Evolutionary conservation across 2,329 filamentous ascomycete species (phyloP).

Genomic region (Xylariaceae sp.): DNA sequence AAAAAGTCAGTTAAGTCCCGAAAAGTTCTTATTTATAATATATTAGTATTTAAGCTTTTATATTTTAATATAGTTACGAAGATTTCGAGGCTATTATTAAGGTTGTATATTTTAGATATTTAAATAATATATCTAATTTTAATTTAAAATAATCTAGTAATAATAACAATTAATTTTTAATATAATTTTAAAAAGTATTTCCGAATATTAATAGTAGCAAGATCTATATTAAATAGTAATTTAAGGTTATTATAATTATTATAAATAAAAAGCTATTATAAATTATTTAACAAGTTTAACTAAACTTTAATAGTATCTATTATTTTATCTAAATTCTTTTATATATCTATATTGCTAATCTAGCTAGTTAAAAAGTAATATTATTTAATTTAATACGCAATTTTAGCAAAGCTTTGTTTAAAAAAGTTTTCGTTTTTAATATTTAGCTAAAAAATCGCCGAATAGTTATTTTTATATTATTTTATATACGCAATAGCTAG

Average conservation of each 20-base stretch:
- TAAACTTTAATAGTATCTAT: conserved; percentile 36
- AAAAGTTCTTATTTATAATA: too few relatives aligned
- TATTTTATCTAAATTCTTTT: too few relatives aligned
- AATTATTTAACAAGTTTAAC: conserved; percentile 34
- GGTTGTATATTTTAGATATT: conserved; percentile 29
- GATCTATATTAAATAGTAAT: conserved; percentile 20
- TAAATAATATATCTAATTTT: conserved; percentile 30
- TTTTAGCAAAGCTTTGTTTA: neutral
- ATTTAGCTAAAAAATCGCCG: too few relatives aligned
- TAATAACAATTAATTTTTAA: conserved; percentile 40
- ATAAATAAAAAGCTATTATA: too few relatives aligned
- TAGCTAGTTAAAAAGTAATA: neutral
- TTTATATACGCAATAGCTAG: too few relatives aligned
- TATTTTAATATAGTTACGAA: conserved; percentile 25
- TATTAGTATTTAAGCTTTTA: conserved; percentile 8
- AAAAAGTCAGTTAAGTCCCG: too few relatives aligned
- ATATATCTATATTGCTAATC: too few relatives aligned
- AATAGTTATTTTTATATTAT: too few relatives aligned
- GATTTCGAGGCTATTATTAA: too few relatives aligned
- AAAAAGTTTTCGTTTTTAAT: too few relatives aligned
- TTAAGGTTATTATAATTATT: too few relatives aligned
- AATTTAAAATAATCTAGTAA: conserved; percentile 32
- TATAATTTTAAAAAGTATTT: conserved; percentile 28
- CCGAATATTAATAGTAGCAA: too few relatives aligned
- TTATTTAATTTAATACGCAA: neutral